Base-by-base conservation (phyloP, 257 asterid genomes). In the Petunia secreta region DNA sequence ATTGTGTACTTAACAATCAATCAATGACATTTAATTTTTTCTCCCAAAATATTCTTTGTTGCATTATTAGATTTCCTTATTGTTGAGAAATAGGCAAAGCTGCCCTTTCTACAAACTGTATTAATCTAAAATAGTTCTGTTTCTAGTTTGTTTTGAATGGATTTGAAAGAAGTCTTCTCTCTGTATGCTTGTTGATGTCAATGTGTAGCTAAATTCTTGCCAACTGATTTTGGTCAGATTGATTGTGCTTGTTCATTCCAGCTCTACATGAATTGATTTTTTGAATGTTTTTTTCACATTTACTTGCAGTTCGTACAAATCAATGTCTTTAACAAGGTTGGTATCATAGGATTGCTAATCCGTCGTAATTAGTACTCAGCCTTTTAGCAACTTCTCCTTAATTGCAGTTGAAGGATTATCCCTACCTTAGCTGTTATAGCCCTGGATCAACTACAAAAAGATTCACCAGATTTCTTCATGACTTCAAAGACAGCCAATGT, bases 401-500 rank as follows among this genome's bases (percentile, higher is more conserved):
- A 68, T 44, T 44, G 43, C 75, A 43, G 75, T 55, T 15, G 55
- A 67, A 67, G 41, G 39, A 4, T 43, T 25, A 25, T 25, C 62
- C 25, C 34, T 15, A 5, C 5, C 62, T 4, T 13, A 13, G 13
- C 1, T 6, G 25, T 25, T 25, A 25, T 25, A 25, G 93, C 71
- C 81, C 81, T 0, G 96, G 97, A 83, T 91, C 89, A 53, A 91
- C 87, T 0, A 90, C 81, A 80, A 79, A 80, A 43, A 86, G 25
- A 91, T 15, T 85, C 79, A 1, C 97, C 98, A 41, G 90, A 83
- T 38, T 80, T 85, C 62, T 87, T 82, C 95, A 90, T 85, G 0
- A 90, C 89, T 80, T 93, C 87, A 57, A 93, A 25, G 93, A 11
- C 98, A 97, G 4, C 94, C 91, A 16, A 90, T 69, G 43, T 50